Conservation (phyloP, 306 rosid genomes). For the Quercus mongolica region DNA sequence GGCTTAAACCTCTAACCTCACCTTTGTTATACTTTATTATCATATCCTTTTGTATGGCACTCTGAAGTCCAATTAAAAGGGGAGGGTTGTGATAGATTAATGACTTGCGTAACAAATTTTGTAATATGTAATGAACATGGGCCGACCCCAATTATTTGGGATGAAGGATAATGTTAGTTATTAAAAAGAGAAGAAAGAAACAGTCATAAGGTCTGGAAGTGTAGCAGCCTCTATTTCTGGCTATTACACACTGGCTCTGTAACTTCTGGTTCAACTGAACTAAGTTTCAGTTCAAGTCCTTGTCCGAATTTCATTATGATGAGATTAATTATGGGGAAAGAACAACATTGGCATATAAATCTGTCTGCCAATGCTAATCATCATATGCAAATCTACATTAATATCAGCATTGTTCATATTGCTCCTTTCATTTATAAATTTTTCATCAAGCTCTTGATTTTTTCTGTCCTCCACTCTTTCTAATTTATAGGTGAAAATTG, state of each 20-base stretch:
- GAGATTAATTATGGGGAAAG: background rate
- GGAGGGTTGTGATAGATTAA: background rate
- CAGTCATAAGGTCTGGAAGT: background rate
- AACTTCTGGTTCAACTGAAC: background rate
- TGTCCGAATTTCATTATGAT: background rate
- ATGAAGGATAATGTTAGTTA: background rate
- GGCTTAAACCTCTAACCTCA: background rate
- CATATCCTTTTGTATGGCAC: background rate
- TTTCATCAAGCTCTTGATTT: background rate
- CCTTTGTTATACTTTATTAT: background rate
- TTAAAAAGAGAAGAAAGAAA: background rate
- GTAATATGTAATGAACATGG: background rate
- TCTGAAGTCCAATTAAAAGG: background rate
- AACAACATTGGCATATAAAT: background rate
- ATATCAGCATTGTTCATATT: background rate
- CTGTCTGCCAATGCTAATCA: conserved; percentile 1
- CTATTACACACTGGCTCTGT: background rate
- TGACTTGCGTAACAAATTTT: background rate
- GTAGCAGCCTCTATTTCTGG: background rate
- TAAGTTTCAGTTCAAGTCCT: background rate
- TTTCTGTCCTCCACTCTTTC: conserved; percentile 11
- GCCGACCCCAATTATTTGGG: background rate
- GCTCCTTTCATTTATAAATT: conserved; percentile 3
- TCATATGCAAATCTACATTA: conserved; percentile 14
- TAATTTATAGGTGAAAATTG: conserved; percentile 77